Conservation (phyloP, 2,329 filamentous ascomycete species). For the Fusarium pseudoanthophilum region DNA sequence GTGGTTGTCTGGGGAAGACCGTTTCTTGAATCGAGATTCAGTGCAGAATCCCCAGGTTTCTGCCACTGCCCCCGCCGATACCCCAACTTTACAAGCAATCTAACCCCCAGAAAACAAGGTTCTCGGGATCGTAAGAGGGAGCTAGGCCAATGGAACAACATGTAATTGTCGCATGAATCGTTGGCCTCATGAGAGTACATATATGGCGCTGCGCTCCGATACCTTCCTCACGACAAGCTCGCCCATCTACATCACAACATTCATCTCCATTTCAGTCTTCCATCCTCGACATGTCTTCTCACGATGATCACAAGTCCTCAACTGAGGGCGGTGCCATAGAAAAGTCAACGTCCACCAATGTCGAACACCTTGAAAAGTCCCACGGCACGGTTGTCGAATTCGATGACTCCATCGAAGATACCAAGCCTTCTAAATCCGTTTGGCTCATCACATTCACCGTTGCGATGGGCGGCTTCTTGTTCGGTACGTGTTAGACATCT, state of each 20-base stretch:
- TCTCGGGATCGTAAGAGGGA: not conserved
- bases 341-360: not conserved
- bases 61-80: not conserved
- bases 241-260: not conserved
- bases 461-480: slow-evolving; percentile 53
- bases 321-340: not conserved
- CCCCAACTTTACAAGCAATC: not conserved
- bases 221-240: not conserved
- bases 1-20: not conserved
- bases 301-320: not conserved
- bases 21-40: not conserved
- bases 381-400: not conserved
- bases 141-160: not conserved
- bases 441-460: slow-evolving; percentile 43
- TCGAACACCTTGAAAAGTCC: slow-evolving; percentile 39
- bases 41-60: not conserved
- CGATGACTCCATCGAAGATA: slow-evolving; percentile 38
- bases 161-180: not conserved
- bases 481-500: slow-evolving; percentile 19
- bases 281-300: not conserved
- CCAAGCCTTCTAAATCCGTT: slow-evolving; percentile 38
- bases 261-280: not conserved
- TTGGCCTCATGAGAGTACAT: not conserved
- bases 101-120: not conserved
- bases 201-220: not conserved